phyloP scores from a whole-genome alignment of 768 basidiomycete genomes.

The Lentinula raphanica region DNA sequence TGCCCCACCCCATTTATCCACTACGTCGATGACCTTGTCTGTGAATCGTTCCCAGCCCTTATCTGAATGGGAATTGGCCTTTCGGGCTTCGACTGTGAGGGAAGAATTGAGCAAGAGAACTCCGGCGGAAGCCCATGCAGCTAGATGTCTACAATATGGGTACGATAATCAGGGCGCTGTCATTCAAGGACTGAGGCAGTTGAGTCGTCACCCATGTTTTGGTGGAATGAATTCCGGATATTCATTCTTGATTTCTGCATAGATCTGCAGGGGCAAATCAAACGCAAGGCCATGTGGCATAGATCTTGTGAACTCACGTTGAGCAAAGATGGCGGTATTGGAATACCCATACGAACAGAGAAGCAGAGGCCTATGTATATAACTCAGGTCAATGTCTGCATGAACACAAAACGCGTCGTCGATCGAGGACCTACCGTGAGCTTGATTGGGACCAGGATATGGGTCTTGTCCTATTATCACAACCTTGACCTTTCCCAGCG shows the following conservation, averaged over 20 bases:
- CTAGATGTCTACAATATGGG: constrained; percentile 50
- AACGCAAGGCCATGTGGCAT: constrained; percentile 10
- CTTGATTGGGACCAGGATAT: constrained; percentile 76
- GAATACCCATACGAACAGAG: constrained; percentile 77
- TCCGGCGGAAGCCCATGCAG: constrained; percentile 76
- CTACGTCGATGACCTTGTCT: constrained; percentile 67
- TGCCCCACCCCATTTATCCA: constrained; percentile 72
- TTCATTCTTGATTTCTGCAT: constrained; percentile 78
- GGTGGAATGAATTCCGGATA: constrained; percentile 77
- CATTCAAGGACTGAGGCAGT: background rate
- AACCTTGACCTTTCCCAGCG: constrained; percentile 74
- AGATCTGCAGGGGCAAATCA: constrained; percentile 53
- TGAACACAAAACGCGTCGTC: background rate
- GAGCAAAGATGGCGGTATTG: constrained; percentile 73
- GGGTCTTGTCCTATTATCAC: constrained; percentile 92
- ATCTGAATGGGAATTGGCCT: constrained; percentile 76
- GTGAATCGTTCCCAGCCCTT: constrained; percentile 93
- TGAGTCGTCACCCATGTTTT: constrained; percentile 67
- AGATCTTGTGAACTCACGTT: constrained; percentile 51
- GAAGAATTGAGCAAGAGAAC: constrained; percentile 92
- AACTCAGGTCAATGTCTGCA: background rate
- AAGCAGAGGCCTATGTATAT: constrained; percentile 67
- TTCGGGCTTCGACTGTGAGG: constrained; percentile 74
- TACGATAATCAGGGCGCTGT: constrained; percentile 4
- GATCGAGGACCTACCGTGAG: constrained; percentile 56